Conservation (phyloP, 2,329 filamentous ascomycete species). For the Sclerotinia subarctica region DNA sequence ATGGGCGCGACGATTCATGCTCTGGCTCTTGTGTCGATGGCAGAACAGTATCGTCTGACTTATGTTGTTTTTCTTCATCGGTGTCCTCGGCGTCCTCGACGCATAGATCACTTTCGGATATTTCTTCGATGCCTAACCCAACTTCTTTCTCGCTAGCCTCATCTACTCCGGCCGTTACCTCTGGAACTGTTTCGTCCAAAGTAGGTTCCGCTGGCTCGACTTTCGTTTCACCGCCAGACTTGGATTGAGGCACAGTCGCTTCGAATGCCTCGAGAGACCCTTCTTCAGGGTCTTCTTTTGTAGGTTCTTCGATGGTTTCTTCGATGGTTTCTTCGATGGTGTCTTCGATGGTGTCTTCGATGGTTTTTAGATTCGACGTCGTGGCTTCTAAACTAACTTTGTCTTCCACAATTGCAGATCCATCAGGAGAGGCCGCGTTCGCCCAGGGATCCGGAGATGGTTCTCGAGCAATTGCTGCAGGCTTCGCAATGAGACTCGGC, state of each 20-base stretch:
- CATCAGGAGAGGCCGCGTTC: not conserved
- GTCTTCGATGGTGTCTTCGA: not conserved
- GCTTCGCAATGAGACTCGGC: constrained; percentile 24
- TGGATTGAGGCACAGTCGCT: not conserved
- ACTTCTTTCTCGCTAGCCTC: not conserved
- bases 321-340: not conserved
- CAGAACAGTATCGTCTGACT: constrained; percentile 18
- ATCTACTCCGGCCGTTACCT: not conserved
- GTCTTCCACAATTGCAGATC: not conserved
- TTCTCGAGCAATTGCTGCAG: constrained; percentile 25
- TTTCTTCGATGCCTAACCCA: not conserved
- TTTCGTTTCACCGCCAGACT: not conserved
- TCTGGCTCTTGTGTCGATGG: constrained; percentile 23
- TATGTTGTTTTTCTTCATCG: not conserved
- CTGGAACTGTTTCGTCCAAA: not conserved
- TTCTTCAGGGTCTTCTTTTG: not conserved
- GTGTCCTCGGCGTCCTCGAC: not conserved
- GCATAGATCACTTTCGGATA: not conserved
- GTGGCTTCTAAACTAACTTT: not conserved
- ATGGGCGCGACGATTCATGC: constrained; percentile 30
- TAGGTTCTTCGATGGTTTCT: not conserved
- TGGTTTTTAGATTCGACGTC: not conserved
- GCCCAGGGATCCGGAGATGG: constrained; percentile 37
- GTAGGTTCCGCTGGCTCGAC: not conserved
- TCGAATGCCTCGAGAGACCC: not conserved